Percentiles rank a stretch among this genome's conserved stretches.
These are phyloP conservation scores for Buddleja alternifolia DNA, from an alignment of 257 asterid genomes.

Conservation along the genomic window DNA sequence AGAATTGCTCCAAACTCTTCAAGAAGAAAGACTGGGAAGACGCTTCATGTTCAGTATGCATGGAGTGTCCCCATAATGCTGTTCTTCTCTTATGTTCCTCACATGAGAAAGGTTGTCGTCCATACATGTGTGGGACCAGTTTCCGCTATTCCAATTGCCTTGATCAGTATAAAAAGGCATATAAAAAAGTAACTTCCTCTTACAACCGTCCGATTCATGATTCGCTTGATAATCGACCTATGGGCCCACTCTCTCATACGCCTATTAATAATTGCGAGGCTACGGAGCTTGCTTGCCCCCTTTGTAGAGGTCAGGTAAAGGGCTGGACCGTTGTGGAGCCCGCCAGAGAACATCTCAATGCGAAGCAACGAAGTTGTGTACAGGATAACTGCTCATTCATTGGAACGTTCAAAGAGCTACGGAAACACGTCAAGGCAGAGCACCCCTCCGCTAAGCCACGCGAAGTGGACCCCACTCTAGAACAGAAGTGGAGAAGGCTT, in stretches of 20 bases:
- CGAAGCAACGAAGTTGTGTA: conserved; percentile 75
- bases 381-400: conserved; percentile 77
- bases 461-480: conserved; percentile 83
- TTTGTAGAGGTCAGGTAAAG: conserved; percentile 97
- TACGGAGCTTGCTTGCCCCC: conserved; percentile 87
- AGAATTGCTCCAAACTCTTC: conserved; percentile 49
- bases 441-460: conserved; percentile 93
- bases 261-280: conserved; percentile 49
- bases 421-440: conserved; percentile 81
- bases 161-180: conserved; percentile 90
- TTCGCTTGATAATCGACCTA: conserved; percentile 38
- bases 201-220: conserved; percentile 35
- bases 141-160: conserved; percentile 93
- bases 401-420: conserved; percentile 78
- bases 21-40: conserved; percentile 91
- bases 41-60: conserved; percentile 92
- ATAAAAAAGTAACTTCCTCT: conserved; percentile 51
- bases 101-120: conserved; percentile 94
- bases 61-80: conserved; percentile 99
- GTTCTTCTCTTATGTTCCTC: conserved; percentile 98
- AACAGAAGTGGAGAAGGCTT: conserved; percentile 84
- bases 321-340: conserved; percentile 97
- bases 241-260: conserved; percentile 39
- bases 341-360: conserved; percentile 75
- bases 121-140: conserved; percentile 99